phyloP scores from a whole-genome alignment of 2,329 filamentous ascomycete species.

The Plectosphaerella cucumerina region DNA sequence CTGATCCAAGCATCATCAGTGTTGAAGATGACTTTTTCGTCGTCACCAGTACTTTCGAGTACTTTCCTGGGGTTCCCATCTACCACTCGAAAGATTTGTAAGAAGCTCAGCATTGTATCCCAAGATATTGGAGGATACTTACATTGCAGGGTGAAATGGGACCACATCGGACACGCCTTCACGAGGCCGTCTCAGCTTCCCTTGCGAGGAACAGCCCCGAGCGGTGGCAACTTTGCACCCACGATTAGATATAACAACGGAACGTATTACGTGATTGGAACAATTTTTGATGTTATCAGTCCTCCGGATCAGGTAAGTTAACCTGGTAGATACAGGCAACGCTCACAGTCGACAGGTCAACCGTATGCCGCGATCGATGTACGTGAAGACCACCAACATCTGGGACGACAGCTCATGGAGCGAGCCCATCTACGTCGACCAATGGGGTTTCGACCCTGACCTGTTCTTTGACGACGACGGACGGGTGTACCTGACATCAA shows the following conservation, averaged over 20 bases:
- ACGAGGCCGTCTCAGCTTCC: slow-evolving; percentile 9
- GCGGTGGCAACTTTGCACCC: slow-evolving; percentile 11
- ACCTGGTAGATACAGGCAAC: too few relatives aligned
- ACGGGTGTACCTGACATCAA: slow-evolving; percentile 8
- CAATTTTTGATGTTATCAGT: slow-evolving; percentile 9
- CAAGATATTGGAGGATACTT: background rate
- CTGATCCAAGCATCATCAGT: slow-evolving; percentile 10
- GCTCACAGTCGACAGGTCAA: slow-evolving; percentile 1
- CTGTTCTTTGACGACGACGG: slow-evolving; percentile 12
- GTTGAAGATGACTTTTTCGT: slow-evolving; percentile 10
- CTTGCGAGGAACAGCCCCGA: slow-evolving; percentile 11
- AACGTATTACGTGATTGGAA: slow-evolving; percentile 9
- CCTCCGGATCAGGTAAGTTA: slow-evolving; percentile 9
- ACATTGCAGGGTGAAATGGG: slow-evolving; percentile 8
- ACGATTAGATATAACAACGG: slow-evolving; percentile 10
- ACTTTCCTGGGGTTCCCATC: slow-evolving; percentile 11
- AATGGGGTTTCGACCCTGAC: slow-evolving; percentile 12
- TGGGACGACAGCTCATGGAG: slow-evolving; percentile 11
- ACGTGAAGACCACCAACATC: slow-evolving; percentile 10
- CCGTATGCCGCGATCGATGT: slow-evolving; percentile 9
- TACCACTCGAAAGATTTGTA: slow-evolving; percentile 12
- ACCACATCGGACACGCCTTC: slow-evolving; percentile 11
- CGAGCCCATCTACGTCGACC: slow-evolving; percentile 12
- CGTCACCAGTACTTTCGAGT: slow-evolving; percentile 11
- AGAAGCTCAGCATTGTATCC: background rate